These are phyloP conservation scores for Meredithiella fracta DNA, from an alignment of 2,329 filamentous ascomycete species.

Conservation along the genomic window DNA sequence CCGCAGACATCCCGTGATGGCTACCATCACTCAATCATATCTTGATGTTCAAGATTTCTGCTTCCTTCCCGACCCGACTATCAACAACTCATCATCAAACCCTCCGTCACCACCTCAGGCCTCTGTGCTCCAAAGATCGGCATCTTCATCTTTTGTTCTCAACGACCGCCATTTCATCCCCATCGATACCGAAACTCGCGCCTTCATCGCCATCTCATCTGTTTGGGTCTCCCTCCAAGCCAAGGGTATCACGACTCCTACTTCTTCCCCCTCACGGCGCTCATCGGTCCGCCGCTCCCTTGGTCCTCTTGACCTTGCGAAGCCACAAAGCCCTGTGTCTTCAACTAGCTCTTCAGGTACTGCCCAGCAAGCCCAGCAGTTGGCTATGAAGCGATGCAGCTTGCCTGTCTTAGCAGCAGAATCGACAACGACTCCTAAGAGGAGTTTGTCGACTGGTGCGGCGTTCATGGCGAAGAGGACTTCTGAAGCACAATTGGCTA, in stretches of 20 bases:
- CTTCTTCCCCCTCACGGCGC: slow-evolving; percentile 5
- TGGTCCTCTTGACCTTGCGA: background rate
- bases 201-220: slow-evolving; percentile 17
- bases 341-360: background rate
- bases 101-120: background rate
- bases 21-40: slow-evolving; percentile 43
- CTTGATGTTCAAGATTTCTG: slow-evolving; percentile 48
- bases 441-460: slow-evolving; percentile 17
- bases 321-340: background rate
- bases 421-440: slow-evolving; percentile 11
- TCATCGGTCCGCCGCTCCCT: slow-evolving; percentile 4
- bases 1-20: slow-evolving; percentile 59
- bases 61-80: slow-evolving; percentile 5
- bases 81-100: background rate
- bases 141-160: background rate
- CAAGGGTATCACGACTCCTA: slow-evolving; percentile 14
- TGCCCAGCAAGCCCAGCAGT: background rate
- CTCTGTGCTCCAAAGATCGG: slow-evolving; percentile 2
- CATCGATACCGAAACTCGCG: slow-evolving; percentile 16
- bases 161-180: slow-evolving; percentile 15
- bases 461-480: slow-evolving; percentile 17
- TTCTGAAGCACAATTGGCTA: background rate
- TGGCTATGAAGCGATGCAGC: slow-evolving; percentile 7
- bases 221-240: slow-evolving; percentile 18
- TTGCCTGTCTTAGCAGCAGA: slow-evolving; percentile 1